Conservation (phyloP, 306 rosid genomes). For the Ceratonia siliqua region DNA sequence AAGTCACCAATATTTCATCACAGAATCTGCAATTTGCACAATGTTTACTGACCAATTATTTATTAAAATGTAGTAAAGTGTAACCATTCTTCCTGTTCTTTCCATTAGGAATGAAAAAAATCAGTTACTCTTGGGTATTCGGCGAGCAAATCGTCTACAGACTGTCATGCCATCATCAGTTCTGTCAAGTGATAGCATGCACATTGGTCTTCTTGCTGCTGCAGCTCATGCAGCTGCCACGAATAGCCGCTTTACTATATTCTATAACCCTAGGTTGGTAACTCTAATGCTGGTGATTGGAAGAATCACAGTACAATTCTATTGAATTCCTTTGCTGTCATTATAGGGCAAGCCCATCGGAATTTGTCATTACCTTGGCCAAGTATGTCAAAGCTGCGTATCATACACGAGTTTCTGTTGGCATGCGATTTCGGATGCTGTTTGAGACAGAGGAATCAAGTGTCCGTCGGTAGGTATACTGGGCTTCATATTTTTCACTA, state of each 20-base stretch:
- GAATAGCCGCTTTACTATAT: conserved; percentile 55
- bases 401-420: conserved; percentile 54
- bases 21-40: not conserved
- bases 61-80: not conserved
- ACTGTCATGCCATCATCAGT: conserved; percentile 55
- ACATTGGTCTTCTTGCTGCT: conserved; percentile 65
- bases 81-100: not conserved
- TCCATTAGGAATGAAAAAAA: conserved; percentile 53
- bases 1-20: not conserved
- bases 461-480: conserved; percentile 44
- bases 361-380: conserved; percentile 57
- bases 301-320: not conserved
- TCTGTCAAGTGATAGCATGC: conserved; percentile 60
- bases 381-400: conserved; percentile 56
- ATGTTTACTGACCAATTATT: not conserved
- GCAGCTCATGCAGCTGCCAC: conserved; percentile 65
- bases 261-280: conserved; percentile 53
- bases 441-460: conserved; percentile 62
- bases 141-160: conserved; percentile 54
- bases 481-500: not conserved
- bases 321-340: not conserved
- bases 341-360: conserved; percentile 58
- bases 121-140: conserved; percentile 51
- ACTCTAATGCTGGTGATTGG: conserved; percentile 2
- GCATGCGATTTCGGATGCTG: conserved; percentile 62